Percentiles rank a stretch among this genome's conserved stretches.
Evolutionary conservation across 2,329 filamentous ascomycete genomes (phyloP).

Genomic region (Chaetothyriales sp.): DNA sequence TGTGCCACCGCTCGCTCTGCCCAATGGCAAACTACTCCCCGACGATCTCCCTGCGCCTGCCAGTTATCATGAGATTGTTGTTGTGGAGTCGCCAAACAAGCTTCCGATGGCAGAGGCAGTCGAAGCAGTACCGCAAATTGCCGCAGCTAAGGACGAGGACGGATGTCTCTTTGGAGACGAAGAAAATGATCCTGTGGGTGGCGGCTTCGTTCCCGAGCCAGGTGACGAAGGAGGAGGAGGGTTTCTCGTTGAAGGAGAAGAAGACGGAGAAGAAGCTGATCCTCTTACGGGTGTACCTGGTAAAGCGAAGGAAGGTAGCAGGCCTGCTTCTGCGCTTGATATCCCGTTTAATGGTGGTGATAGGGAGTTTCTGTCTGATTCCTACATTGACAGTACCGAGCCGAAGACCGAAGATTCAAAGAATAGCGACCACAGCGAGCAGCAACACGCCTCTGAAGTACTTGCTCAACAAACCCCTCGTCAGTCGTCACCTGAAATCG

Average conservation of each 20-base stretch:
- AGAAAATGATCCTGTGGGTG: conserved; percentile 22
- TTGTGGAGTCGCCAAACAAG: conserved; percentile 13
- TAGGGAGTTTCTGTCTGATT: too few relatives aligned
- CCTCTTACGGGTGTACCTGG: conserved; percentile 5
- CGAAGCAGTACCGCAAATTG: background rate
- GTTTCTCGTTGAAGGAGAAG: conserved; percentile 20
- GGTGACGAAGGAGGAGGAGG: conserved; percentile 7
- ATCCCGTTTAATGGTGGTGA: conserved; percentile 7
- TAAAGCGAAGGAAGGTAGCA: background rate
- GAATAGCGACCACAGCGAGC: too few relatives aligned
- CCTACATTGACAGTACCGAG: too few relatives aligned
- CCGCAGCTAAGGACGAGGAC: background rate
- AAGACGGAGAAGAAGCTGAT: background rate
- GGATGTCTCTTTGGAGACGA: background rate
- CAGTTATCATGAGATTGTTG: conserved; percentile 9
- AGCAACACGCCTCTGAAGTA: too few relatives aligned
- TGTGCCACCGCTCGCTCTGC: background rate
- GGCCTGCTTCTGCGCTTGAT: conserved; percentile 11
- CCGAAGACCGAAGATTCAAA: too few relatives aligned
- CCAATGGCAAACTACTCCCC: conserved; percentile 4
- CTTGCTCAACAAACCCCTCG: too few relatives aligned
- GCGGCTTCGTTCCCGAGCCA: conserved; percentile 28
- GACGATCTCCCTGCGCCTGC: conserved; percentile 10
- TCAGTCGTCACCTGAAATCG: too few relatives aligned
- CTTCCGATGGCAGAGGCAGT: conserved; percentile 1